A percentile compares a stretch with the other conserved stretches of the same genome.
These are phyloP conservation scores for Luzula sylvatica DNA, from an alignment of 176 grass and related monocot species.

Conservation along the genomic window DNA sequence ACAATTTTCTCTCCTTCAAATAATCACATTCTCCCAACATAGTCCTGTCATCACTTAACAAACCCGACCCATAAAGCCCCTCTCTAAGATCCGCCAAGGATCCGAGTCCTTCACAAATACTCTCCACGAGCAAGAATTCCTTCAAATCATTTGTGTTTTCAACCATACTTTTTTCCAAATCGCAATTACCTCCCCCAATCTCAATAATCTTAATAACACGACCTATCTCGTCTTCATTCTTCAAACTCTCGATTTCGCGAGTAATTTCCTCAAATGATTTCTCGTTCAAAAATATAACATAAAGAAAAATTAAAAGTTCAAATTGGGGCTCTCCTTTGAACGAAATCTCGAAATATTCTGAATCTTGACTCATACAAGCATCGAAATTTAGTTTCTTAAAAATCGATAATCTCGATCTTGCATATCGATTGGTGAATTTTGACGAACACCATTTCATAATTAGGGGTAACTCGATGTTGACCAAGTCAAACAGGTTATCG, in stretches of 20 bases:
- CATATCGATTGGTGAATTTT: constrained; percentile 34
- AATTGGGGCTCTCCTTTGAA: constrained; percentile 67
- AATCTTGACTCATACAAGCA: constrained; percentile 50
- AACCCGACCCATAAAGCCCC: constrained; percentile 42
- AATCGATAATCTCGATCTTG: constrained; percentile 48
- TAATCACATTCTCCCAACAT: constrained; percentile 32
- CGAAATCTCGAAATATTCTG: constrained; percentile 89
- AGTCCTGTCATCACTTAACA: constrained; percentile 34
- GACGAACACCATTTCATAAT: constrained; percentile 60
- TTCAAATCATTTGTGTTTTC: constrained; percentile 43
- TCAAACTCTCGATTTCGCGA: constrained; percentile 24
- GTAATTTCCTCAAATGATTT: constrained; percentile 54
- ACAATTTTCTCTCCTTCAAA: constrained; percentile 37
- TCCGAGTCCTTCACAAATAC: constrained; percentile 40
- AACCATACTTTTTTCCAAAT: constrained; percentile 10
- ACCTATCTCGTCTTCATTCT: constrained; percentile 28
- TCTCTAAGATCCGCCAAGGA: constrained; percentile 64
- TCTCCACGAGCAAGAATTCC: constrained; percentile 40
- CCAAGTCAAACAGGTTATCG: constrained; percentile 66
- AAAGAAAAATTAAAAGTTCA: constrained; percentile 64
- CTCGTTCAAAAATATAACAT: constrained; percentile 45
- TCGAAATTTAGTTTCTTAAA: constrained; percentile 67
- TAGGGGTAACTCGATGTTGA: constrained; percentile 69
- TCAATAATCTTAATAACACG: constrained; percentile 30
- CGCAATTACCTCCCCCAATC: constrained; percentile 30